Evolutionary conservation across 805 yeast species (phyloP), one percentile per base, ranked within the genome.

Genomic region (Spathaspora boniae): DNA sequence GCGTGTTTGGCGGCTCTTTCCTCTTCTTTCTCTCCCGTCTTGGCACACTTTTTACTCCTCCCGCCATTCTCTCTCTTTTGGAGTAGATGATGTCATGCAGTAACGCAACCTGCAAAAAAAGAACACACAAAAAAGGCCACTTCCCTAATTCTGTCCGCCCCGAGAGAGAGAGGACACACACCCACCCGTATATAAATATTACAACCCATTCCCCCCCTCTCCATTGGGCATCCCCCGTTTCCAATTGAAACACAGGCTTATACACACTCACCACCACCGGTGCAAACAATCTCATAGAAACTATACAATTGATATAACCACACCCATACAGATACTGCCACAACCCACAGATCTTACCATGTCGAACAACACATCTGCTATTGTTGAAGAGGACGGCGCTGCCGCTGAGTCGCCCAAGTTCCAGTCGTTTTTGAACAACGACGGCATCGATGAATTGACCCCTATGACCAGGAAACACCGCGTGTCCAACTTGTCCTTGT

Each of bases 381-480:
- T 38, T 18, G 37, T 38, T 17, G 37, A 38, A 22, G 41, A 38
- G 34, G 41, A 38, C 22, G 41, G 41, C 18, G 41, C 34, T 18
- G 41, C 41, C n/a, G 23, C 26, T 16, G 33, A 25, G 18, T 35
- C 38, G 3, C 38, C 38, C 5, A 32, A 42, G 28, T 62, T 56
- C 48, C 71, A 65, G 48, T 78, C 86, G 8, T 80, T 74, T 48
- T 68, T 82, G 42, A 81, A 82, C 49, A 82, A 80, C 44, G 88
- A 82, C 51, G 86, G 85, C 16, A 81, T 82, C 15, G 88, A 82
- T 51, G 72, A 74, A 37, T 58, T 82, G 51, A 72, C 71, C 36
- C 89, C 89, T 3, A 65, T 71, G 34, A 65, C 75, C 6, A 69
- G 85, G 54, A 78, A 72, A 46, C 77, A 78, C 51, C 60, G 81